phyloP scores from a whole-genome alignment of 2,329 filamentous ascomycete species.

The Stachybotrys chlorohalonatus region DNA sequence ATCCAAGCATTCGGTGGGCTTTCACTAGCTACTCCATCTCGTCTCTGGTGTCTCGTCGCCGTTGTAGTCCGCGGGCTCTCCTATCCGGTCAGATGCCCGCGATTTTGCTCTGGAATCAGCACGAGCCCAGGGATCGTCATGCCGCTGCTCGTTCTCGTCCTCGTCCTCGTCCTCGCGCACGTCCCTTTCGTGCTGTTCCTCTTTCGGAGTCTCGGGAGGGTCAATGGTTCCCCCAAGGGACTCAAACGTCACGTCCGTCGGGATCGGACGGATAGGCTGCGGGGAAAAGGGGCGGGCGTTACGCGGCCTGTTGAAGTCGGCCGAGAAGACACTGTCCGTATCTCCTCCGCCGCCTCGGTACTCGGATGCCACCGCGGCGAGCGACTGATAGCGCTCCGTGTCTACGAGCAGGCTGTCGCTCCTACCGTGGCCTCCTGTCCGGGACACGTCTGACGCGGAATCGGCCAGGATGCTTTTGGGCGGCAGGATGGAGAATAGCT shows the following conservation, averaged over 20 bases:
- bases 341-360: constrained; percentile 23
- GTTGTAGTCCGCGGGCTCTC: constrained; percentile 15
- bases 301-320: constrained; percentile 44
- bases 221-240: constrained; percentile 20
- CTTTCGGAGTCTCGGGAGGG: constrained; percentile 3
- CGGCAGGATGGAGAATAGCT: constrained; percentile 56
- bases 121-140: constrained; percentile 10
- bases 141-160: constrained; percentile 10
- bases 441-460: constrained; percentile 27
- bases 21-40: constrained; percentile 8
- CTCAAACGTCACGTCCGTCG: constrained; percentile 31
- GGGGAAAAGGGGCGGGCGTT: constrained; percentile 53
- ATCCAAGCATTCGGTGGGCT: background rate
- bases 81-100: constrained; percentile 7
- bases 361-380: constrained; percentile 34
- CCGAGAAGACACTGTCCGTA: constrained; percentile 41
- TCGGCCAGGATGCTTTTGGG: constrained; percentile 55
- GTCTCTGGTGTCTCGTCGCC: constrained; percentile 17
- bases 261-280: constrained; percentile 35
- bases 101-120: constrained; percentile 6
- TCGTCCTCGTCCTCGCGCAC: constrained; percentile 9
- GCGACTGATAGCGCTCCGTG: constrained; percentile 46
- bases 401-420: constrained; percentile 48
- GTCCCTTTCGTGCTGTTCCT: background rate
- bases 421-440: constrained; percentile 27